Base-by-base conservation (phyloP, 257 asterid species). In the Petrea volubilis region DNA sequence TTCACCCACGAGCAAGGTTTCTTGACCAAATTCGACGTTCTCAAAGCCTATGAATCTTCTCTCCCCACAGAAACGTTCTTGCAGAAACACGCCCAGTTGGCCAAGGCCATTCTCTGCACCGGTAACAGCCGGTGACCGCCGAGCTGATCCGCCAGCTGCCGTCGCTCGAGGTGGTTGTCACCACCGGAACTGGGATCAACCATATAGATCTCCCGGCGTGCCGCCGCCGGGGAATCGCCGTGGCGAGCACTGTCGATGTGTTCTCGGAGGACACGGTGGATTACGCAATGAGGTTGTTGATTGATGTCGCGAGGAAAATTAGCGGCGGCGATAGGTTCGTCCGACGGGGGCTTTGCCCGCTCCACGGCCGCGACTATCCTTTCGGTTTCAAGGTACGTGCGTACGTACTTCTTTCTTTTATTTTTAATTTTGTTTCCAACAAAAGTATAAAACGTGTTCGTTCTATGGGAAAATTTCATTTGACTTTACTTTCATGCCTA, bases 11-110 rank as follows among this genome's bases (percentile, higher is more conserved):
- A 72, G 40, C 68, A 60, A 66, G 70, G 66, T 44, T 72, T 77
- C 67, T 68, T 40, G 14, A 28, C 38, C 25, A 66, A 52, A 6
- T 77, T 71, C 57, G 28, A 77, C 51, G 34, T 77, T 2, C 67
- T 77, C 66, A 72, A 71, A 67, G 71, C 74, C 3, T 77, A 68
- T 28, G 78, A 77, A 58, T 71, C 81, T 13, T 53, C 63, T 12
- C 73, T 72, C 34, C 52, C 81, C 20, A 56, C 57, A 6, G 49
- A 72, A 4, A 34, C 50, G 18, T 52, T 52, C 66, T 38, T 77
- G 40, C 38, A 64, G 31, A 41, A 57, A 23, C 38, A 66, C 7
- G 81, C 78, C 1, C 77, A 65, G 46, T 25, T 64, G 14, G 77
- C 31, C 11, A 43, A 58, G 40, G 81, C 81, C 20, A 3, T 77